Base-by-base conservation (phyloP, 2,329 filamentous ascomycete species). In the Colletotrichum lini region DNA sequence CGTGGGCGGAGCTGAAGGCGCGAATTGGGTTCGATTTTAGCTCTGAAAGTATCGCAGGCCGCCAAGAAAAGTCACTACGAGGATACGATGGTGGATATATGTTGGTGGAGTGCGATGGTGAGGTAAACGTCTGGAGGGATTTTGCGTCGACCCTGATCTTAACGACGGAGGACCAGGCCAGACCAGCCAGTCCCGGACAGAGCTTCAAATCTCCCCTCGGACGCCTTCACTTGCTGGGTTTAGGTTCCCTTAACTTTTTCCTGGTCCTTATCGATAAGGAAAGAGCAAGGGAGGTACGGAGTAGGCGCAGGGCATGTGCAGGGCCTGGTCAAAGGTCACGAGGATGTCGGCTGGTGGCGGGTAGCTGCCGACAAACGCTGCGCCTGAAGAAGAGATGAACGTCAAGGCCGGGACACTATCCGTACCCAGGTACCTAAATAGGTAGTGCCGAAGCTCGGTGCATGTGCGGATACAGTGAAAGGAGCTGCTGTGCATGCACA, bases 241-340 rank as follows among this genome's bases (percentile, higher is more conserved):
- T 63, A 53, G 68, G 68, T 69, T 64, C 65, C 68, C 68, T 71
- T 71, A 57, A 71, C 68, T 71, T 71, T 71, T 71, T 53, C 58
- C 62, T 38, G 40, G 35, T 67, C 40, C 68, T 71, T 71, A 71
- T 71, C 68, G 68, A 71, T 71, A 71, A 71, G 52, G 26, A 6
- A n/a, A 16, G 56, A 42, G 16, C 64, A 42, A 23, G 67, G 67
- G 38, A 53, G 26, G 53, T 57, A 57, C 8, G 30, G 6, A 30
- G 30, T 30, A 30, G 30, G 52, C 42, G 57, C 42, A 59, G 67
- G 35, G 47, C 60, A 44, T 21, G 67, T 56, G 50, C 63, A 67
- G 56, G 47, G 67, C 56, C 61, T 45, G 42, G 42, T 8, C 35
- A 13, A 62, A 70, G 50, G 65, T 71, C 68, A 68, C 65, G 64